Conservation (phyloP, 352 stramenopile species). For the Blastocystis sp. region DNA sequence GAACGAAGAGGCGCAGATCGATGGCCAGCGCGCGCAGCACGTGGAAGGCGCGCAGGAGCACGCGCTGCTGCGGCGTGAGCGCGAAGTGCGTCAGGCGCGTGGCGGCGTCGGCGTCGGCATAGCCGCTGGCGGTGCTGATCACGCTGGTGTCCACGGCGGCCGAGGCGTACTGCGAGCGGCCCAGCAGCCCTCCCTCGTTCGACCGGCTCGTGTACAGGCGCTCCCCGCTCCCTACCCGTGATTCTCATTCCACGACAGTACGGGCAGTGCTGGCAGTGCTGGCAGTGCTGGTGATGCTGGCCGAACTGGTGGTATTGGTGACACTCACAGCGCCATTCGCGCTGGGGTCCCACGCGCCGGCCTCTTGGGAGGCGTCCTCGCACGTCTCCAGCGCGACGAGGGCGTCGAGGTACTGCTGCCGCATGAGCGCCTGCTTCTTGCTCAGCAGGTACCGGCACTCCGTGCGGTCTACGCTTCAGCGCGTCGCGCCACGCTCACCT, state of each 20-base stretch:
- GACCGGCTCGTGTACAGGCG: neutral
- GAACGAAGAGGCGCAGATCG: slow-evolving; percentile 35
- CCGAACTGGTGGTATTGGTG: too few species aligned
- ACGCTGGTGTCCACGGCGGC: neutral
- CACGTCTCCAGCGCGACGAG: neutral
- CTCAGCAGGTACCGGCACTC: slow-evolving; percentile 26
- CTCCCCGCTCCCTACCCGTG: too few species aligned
- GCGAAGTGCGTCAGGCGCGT: neutral
- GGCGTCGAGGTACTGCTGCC: neutral
- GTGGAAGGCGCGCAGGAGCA: slow-evolving; percentile 9
- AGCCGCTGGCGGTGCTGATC: neutral
- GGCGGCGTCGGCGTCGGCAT: neutral
- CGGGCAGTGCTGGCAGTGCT: too few species aligned
- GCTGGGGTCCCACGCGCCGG: too few species aligned
- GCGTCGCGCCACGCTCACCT: neutral
- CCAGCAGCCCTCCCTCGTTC: neutral
- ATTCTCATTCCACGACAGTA: too few species aligned
- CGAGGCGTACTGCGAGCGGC: neutral
- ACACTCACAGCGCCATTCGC: too few species aligned
- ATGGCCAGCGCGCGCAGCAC: slow-evolving; percentile 36
- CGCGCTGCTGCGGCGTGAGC: neutral
- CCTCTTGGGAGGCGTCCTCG: neutral
- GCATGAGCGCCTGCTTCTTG: neutral
- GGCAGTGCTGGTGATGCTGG: too few species aligned
- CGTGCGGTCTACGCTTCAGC: slow-evolving; percentile 25